Conservation (phyloP, 225 moss, liverwort and hornwort genomes). For the Marchantia polymorpha region DNA sequence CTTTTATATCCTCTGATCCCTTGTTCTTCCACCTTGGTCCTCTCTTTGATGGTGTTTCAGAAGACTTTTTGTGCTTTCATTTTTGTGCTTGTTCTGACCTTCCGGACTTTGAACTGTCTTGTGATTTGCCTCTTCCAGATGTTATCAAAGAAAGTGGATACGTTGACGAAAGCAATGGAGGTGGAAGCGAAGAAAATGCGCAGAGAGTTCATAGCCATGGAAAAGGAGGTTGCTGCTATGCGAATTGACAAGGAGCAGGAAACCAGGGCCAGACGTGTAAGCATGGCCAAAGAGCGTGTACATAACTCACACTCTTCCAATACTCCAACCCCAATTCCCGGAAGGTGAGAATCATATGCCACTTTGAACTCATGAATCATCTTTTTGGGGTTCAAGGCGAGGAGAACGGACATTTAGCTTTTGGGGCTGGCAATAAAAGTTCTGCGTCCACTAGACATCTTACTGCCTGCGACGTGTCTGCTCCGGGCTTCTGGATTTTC, state of each 20-base stretch:
- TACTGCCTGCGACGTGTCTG: neutral
- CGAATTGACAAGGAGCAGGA: constrained; percentile 86
- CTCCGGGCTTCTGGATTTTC: neutral
- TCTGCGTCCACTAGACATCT: neutral
- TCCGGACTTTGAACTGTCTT: neutral
- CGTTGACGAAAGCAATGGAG: constrained; percentile 93
- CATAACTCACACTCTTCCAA: constrained; percentile 53
- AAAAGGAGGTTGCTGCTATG: constrained; percentile 87
- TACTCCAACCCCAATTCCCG: constrained; percentile 43
- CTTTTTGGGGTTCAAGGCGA: neutral
- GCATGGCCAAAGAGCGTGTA: constrained; percentile 84
- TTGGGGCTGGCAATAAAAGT: neutral
- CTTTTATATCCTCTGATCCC: neutral
- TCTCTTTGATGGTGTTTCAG: neutral
- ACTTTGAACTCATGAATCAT: neutral
- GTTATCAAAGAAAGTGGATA: constrained; percentile 96
- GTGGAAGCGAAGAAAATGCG: constrained; percentile 98
- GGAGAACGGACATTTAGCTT: neutral
- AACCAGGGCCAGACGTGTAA: constrained; percentile 76
- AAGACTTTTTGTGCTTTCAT: too few species aligned
- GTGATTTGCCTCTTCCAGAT: constrained; percentile 45
- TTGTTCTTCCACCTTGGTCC: neutral
- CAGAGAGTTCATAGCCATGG: constrained; percentile 86
- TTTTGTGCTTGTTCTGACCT: neutral
- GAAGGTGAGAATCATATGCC: constrained; percentile 31